Conservation (phyloP, 1,284 basidiomycete genomes). For the Ceratobasidium sp. region DNA sequence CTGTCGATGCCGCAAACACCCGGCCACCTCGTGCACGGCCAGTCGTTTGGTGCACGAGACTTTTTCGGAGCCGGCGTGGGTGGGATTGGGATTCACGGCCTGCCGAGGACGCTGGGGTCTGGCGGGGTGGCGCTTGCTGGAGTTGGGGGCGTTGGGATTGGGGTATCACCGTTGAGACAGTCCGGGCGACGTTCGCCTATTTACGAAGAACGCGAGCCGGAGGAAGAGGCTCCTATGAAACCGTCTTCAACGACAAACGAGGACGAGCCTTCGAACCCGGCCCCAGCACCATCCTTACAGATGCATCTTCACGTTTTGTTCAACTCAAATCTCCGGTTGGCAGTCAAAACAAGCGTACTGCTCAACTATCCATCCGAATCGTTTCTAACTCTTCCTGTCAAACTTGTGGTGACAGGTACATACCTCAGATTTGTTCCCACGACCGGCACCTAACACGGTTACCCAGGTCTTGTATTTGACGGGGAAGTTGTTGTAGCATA, state of each 20-base stretch:
- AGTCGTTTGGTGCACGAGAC: constrained; percentile 33
- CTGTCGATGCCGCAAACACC: constrained; percentile 59
- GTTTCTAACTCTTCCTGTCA: constrained; percentile 96
- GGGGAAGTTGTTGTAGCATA: constrained; percentile 92
- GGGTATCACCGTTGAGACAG: constrained; percentile 26
- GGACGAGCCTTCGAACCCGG: constrained; percentile 3
- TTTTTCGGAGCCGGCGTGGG: constrained; percentile 34
- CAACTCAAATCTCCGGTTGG: constrained; percentile 80
- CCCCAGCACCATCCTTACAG: constrained; percentile 62
- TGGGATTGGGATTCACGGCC: constrained; percentile 37
- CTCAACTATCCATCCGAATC: constrained; percentile 95
- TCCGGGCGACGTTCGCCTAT: constrained; percentile 10
- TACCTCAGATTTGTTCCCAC: not conserved
- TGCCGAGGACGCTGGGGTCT: constrained; percentile 30
- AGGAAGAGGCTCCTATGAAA: constrained; percentile 10
- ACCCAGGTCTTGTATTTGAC: constrained; percentile 71
- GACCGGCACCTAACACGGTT: not conserved
- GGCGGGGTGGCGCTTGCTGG: constrained; percentile 28
- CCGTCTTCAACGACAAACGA: not conserved
- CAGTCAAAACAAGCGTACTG: constrained; percentile 88
- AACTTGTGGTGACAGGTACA: constrained; percentile 78
- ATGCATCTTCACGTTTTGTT: constrained; percentile 76
- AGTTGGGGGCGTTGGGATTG: constrained; percentile 30
- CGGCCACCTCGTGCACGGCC: not conserved
- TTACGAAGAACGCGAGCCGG: not conserved